Base-by-base conservation (phyloP, 164 flowering plant genomes). In the Echeveria elegans region DNA sequence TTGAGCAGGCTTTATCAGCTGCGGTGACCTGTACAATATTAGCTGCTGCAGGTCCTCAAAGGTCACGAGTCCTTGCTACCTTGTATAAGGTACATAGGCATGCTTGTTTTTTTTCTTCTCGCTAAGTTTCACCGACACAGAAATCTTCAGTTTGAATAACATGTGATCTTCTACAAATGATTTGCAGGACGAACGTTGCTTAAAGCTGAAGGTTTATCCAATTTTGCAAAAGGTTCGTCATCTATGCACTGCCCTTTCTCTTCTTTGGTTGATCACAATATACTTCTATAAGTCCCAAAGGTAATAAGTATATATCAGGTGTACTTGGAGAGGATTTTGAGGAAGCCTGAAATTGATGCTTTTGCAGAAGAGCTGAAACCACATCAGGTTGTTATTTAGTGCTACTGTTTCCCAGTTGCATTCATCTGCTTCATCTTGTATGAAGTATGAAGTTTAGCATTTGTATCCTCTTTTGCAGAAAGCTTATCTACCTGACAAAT, bases 11-110 rank as follows among this genome's bases (percentile, higher is more conserved):
- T 70, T 73, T 94, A 62, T 79, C 94, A 66, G 92, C 97, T 78
- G 99, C 99, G 68, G 94, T 94, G 48, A 94, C 99, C 21, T 94
- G 99, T 76, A 94, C 99, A 71, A 94, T 94, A 73, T 79, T 94
- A 83, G 99, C 99, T 77, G 97, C 89, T 70, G 99, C 99, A 59
- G 99, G 99, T 70, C 99, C 99, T 53, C 99, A 87, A 64, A 88
- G 97, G 28, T 95, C 99, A 67, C 95, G 97, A 73, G 99, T 95
- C 73, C 96, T 95, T 77, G 97, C 97, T 56, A 95, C 97, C 69
- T 71, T 95, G 34, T 95, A 95, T 80, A 95, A 92, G 84, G 99
- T 92, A 77, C 15, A 23, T 58, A 23, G 32, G 69, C 18, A 30
- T 26, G 21, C 41, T 29, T 23, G 45, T 31, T 34, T 21, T 12